phyloP scores from a whole-genome alignment of 1,284 basidiomycete species.

The Ustilago esculenta region DNA sequence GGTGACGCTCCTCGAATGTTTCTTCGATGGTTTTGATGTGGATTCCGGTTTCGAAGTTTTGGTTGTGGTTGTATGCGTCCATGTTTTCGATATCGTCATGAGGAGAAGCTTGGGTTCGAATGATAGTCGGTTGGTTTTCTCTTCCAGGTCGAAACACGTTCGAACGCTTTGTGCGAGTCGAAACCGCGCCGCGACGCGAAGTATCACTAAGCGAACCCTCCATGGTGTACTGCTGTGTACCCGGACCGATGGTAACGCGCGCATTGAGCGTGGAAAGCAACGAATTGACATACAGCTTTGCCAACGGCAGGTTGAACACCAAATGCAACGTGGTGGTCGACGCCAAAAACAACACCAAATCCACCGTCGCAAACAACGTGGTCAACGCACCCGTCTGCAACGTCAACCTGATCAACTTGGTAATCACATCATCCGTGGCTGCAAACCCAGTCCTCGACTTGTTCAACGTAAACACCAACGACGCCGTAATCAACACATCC shows the following conservation, averaged over 20 bases:
- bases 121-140: constrained; percentile 42
- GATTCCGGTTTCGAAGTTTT: constrained; percentile 44
- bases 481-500: constrained; percentile 56
- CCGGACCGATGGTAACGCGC: constrained; percentile 36
- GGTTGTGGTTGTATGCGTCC: constrained; percentile 18
- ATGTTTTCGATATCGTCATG: constrained; percentile 35
- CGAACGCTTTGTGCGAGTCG: constrained; percentile 36
- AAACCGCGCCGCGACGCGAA: constrained; percentile 33
- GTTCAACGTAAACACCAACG: constrained; percentile 56
- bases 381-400: constrained; percentile 62
- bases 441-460: constrained; percentile 60
- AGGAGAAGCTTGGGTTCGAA: constrained; percentile 37
- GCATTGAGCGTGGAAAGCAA: constrained; percentile 63
- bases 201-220: constrained; percentile 44
- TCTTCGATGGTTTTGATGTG: constrained; percentile 59
- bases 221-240: constrained; percentile 43
- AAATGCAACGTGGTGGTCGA: constrained; percentile 56
- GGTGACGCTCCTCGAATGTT: constrained; percentile 53
- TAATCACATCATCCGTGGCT: constrained; percentile 62
- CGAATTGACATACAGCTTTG: constrained; percentile 65
- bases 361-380: constrained; percentile 53
- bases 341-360: constrained; percentile 57
- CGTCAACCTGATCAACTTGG: constrained; percentile 58
- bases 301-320: constrained; percentile 61
- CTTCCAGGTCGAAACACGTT: constrained; percentile 40